phyloP scores from a whole-genome alignment of 179 eudicot species.

The Carnegiea gigantea region DNA sequence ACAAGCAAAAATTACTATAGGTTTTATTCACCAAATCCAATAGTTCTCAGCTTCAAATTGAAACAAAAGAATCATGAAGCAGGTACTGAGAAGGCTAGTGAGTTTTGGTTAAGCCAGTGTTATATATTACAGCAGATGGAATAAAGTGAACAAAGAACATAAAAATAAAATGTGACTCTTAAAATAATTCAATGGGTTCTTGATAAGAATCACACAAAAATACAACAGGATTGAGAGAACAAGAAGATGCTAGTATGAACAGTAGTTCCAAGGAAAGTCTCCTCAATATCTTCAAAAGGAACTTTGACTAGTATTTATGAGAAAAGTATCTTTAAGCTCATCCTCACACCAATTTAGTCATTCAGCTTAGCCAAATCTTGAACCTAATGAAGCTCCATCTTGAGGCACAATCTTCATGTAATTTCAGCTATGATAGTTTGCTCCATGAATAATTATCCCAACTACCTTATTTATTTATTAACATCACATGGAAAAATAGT shows the following conservation, averaged over 20 bases:
- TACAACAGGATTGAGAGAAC: neutral
- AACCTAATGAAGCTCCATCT: neutral
- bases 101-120: neutral
- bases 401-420: neutral
- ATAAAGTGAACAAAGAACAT: neutral
- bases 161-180: neutral
- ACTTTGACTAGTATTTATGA: neutral
- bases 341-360: neutral
- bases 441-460: neutral
- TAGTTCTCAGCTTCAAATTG: slow-evolving; percentile 1
- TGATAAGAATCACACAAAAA: neutral
- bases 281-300: no score
- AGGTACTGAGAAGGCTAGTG: neutral
- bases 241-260: neutral
- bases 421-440: neutral
- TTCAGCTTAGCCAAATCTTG: neutral
- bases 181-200: no score
- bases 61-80: neutral
- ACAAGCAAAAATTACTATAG: slow-evolving; percentile 11
- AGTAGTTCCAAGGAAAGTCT: no score
- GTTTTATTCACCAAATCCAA: neutral
- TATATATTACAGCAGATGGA: neutral
- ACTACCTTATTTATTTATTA: neutral
- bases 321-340: neutral
- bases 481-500: neutral